Evolutionary conservation across 2,329 filamentous ascomycete species (phyloP), one percentile per base, ranked within the genome.

Genomic region (Alternaria triticimaculans): DNA sequence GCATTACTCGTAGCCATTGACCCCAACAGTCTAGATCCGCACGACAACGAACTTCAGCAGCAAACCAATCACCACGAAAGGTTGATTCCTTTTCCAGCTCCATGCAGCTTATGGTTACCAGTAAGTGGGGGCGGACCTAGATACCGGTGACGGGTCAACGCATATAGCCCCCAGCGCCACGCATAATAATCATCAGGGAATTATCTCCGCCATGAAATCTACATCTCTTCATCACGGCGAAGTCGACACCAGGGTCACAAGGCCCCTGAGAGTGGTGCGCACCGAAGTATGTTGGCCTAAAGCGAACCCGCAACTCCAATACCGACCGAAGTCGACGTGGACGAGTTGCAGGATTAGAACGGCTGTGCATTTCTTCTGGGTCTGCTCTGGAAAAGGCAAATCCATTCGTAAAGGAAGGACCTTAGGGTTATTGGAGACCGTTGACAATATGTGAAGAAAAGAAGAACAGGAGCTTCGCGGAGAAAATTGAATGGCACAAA

Each of bases 271-370:
- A 18, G 21, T 55, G 30, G 43, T 15, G 55, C 46, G 54, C 23
- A 23, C 14, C 33, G 33, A 51, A 9, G 51, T 57, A 76, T 80
- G 76, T 80, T 69, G 75, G 77, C 78, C 75, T 78, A 79, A 80
- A 80, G 78, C 78, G 78, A 80, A 80, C 73, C 78, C 74, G 69
- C 67, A 75, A 72, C 72, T 73, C 77, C 75, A 66, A 79, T 70
- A 76, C 68, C 71, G 68, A 74, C 76, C 66, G 53, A 69, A 71
- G 74, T 74, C 76, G 72, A 74, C 76, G 76, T 65, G 70, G 63
- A 57, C 68, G 70, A 79, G 67, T 73, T 72, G 75, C 75, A 79
- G 78, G 74, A 80, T 80, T 80, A 80, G 77, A 80, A 79, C 69
- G 74, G 78, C 76, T 73, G 62, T 75, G 72, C 72, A 56, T 79